These are phyloP conservation scores for Cystobasidium tubakii DNA, from an alignment of 768 basidiomycete genomes.

Conservation along the genomic window DNA sequence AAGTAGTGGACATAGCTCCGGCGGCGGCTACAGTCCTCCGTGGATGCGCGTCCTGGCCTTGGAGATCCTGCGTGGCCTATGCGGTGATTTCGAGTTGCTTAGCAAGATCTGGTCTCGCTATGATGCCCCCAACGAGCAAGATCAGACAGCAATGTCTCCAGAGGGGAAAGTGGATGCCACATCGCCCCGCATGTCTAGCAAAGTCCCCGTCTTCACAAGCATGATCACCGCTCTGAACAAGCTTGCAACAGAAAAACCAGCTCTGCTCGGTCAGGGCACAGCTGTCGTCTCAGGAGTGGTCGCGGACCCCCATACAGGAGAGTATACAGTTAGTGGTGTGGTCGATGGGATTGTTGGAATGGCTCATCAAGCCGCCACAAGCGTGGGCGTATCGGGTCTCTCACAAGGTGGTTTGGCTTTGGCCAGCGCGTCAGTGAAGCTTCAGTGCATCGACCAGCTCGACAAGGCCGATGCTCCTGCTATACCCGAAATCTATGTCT, in stretches of 20 bases:
- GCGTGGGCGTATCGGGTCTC: conserved; percentile 52
- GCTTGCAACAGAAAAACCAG: conserved; percentile 80
- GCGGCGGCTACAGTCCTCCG: conserved; percentile 51
- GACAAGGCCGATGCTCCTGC: conserved; percentile 93
- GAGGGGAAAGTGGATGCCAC: neutral
- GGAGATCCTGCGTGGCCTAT: conserved; percentile 85
- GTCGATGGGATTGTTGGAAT: conserved; percentile 38
- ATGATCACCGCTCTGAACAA: conserved; percentile 78
- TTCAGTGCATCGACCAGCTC: conserved; percentile 94
- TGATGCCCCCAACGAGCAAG: conserved; percentile 50
- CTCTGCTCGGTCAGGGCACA: conserved; percentile 65
- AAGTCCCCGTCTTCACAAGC: conserved; percentile 60
- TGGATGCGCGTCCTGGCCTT: conserved; percentile 90
- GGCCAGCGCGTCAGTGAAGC: conserved; percentile 61
- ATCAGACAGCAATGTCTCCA: neutral
- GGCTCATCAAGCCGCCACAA: conserved; percentile 50
- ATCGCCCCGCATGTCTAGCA: conserved; percentile 46
- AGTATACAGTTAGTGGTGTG: conserved; percentile 29
- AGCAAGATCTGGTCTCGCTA: conserved; percentile 73
- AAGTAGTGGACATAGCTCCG: conserved; percentile 37
- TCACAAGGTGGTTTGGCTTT: conserved; percentile 22
- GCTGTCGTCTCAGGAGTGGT: conserved; percentile 78
- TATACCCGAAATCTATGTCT: conserved; percentile 89
- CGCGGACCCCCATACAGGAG: conserved; percentile 50
- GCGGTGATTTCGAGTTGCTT: conserved; percentile 71